phyloP scores from a whole-genome alignment of 352 stramenopile genomes.

The Globisporangium takayamanum region DNA sequence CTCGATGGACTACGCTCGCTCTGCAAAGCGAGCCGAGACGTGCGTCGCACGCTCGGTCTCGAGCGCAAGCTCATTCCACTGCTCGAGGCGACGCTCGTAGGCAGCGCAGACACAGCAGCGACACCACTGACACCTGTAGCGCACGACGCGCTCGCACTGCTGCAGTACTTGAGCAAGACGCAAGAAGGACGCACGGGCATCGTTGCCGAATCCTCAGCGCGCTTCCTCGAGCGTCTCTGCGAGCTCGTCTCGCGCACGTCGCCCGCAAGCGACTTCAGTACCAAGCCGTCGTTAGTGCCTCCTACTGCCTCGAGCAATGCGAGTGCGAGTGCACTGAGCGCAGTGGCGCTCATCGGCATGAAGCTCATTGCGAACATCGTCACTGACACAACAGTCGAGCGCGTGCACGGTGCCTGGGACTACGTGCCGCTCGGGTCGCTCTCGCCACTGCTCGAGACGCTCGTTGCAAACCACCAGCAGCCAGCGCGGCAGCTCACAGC shows the following conservation, averaged over 20 bases:
- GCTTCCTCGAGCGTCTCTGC: conserved; percentile 21
- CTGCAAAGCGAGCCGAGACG: conserved; percentile 25
- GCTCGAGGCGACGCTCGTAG: conserved; percentile 1
- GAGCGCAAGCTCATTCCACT: conserved; percentile 14
- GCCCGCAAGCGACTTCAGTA: neutral
- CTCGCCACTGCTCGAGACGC: conserved; percentile 17
- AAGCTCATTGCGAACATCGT: conserved; percentile 51
- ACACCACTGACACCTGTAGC: neutral
- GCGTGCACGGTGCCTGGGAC: conserved; percentile 20
- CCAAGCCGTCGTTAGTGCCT: neutral
- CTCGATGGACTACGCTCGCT: conserved; percentile 32
- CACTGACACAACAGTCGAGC: conserved; percentile 18
- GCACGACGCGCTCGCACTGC: conserved; percentile 5
- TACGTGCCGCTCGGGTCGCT: conserved; percentile 25
- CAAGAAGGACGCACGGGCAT: conserved; percentile 16
- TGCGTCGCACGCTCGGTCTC: conserved; percentile 22
- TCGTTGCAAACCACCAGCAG: conserved; percentile 33
- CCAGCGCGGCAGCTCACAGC: conserved; percentile 36
- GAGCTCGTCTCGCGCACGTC: conserved; percentile 4
- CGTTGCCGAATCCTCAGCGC: conserved; percentile 12
- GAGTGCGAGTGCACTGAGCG: conserved; percentile 5
- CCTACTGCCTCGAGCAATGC: neutral
- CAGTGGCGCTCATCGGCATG: conserved; percentile 18
- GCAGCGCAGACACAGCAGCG: neutral
- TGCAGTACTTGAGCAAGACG: conserved; percentile 28